Percentiles rank a stretch among this genome's conserved stretches.
phyloP scores from a whole-genome alignment of 495 filamentous ascomycete genomes.

The Stereocaulon alpinum region DNA sequence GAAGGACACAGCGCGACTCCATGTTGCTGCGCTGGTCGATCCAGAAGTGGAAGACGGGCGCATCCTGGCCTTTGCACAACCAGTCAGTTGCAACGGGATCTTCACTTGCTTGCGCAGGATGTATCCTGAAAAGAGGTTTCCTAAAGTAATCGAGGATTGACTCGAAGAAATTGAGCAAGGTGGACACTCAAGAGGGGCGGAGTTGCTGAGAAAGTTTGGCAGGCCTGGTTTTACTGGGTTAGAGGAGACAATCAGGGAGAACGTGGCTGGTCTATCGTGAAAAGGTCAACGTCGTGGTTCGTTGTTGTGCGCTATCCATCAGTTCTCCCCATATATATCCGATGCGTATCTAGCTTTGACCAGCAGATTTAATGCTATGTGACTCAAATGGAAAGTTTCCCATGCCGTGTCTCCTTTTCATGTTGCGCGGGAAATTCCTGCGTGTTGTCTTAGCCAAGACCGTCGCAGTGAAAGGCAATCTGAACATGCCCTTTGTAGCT shows the following conservation, averaged over 20 bases:
- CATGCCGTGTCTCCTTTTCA: no score
- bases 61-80: slow-evolving; percentile 36
- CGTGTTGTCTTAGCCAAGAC: no score
- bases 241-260: slow-evolving; percentile 12
- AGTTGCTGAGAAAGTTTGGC: slow-evolving; percentile 19
- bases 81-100: slow-evolving; percentile 31
- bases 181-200: slow-evolving; percentile 19
- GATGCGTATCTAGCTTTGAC: no score
- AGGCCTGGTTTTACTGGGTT: slow-evolving; percentile 18
- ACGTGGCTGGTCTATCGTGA: background rate
- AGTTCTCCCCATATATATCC: no score
- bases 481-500: no score
- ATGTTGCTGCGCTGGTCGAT: slow-evolving; percentile 38
- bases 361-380: no score
- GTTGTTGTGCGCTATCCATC: no score
- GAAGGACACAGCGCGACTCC: slow-evolving; percentile 37
- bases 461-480: no score
- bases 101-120: slow-evolving; percentile 19
- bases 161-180: slow-evolving; percentile 20
- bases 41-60: slow-evolving; percentile 33
- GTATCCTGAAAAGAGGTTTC: slow-evolving; percentile 20
- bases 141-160: slow-evolving; percentile 22
- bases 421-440: no score
- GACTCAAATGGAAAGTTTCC: no score
- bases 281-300: no score